phyloP scores from a whole-genome alignment of 768 basidiomycete genomes.

The Hirschioporus abietinus region DNA sequence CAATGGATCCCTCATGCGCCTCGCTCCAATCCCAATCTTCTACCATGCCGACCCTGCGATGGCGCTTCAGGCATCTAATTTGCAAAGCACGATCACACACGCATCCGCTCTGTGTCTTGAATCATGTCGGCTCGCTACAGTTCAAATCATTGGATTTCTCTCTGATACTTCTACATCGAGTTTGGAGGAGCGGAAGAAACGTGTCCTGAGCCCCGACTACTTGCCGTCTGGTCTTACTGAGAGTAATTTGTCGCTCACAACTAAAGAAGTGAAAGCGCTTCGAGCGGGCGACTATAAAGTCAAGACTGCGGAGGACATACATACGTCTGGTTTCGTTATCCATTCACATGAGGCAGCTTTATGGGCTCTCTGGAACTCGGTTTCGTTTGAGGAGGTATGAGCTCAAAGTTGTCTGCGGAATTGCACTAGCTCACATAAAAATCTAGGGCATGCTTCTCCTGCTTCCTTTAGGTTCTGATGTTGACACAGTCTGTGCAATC shows the following conservation, averaged over 20 bases:
- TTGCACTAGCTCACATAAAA: not conserved
- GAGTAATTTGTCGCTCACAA: not conserved
- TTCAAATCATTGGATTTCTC: slow-evolving; percentile 8
- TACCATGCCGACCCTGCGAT: not conserved
- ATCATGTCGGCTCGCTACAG: not conserved
- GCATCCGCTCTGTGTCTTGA: not conserved
- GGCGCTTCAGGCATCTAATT: not conserved
- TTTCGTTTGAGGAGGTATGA: slow-evolving; percentile 13
- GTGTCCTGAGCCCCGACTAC: not conserved
- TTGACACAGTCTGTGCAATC: slow-evolving; percentile 14
- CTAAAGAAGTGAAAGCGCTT: not conserved
- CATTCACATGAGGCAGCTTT: slow-evolving; percentile 14
- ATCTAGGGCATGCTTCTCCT: slow-evolving; percentile 11
- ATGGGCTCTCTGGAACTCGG: slow-evolving; percentile 10
- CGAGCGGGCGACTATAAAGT: slow-evolving; percentile 9
- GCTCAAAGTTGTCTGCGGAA: not conserved
- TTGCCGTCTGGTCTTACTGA: not conserved
- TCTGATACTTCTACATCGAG: slow-evolving; percentile 5
- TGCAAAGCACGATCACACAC: slow-evolving; percentile 1
- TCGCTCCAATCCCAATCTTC: not conserved
- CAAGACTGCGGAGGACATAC: slow-evolving; percentile 7
- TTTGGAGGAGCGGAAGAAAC: not conserved
- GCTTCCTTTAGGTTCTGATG: slow-evolving; percentile 12
- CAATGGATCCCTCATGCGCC: not conserved
- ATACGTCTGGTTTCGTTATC: slow-evolving; percentile 13